phyloP scores from a whole-genome alignment of 805 yeast species.

The Priceomyces medius region DNA sequence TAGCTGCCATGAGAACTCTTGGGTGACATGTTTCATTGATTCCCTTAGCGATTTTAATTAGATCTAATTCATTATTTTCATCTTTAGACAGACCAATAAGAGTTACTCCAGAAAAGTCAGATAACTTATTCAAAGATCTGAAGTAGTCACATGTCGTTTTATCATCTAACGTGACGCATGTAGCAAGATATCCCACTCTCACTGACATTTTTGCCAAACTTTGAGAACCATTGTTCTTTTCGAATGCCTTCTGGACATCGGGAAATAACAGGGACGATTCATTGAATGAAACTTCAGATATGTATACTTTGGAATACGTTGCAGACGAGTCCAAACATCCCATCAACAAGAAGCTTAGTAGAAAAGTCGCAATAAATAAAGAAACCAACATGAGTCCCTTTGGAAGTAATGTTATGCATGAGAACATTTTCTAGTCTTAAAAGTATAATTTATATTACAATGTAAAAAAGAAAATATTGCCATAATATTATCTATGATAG shows the following conservation, averaged over 20 bases:
- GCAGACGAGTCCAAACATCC: slow-evolving; percentile 48
- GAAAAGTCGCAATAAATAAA: slow-evolving; percentile 47
- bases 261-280: slow-evolving; percentile 41
- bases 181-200: slow-evolving; percentile 54
- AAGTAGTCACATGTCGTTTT: slow-evolving; percentile 37
- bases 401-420: background rate
- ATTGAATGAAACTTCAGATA: slow-evolving; percentile 51
- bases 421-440: background rate
- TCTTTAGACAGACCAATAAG: slow-evolving; percentile 25
- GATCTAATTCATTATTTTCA: slow-evolving; percentile 32
- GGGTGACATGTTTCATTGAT: slow-evolving; percentile 55
- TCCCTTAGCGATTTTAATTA: slow-evolving; percentile 45
- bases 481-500: too few species aligned
- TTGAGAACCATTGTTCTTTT: slow-evolving; percentile 25
- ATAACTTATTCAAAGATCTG: slow-evolving; percentile 21
- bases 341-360: slow-evolving; percentile 53
- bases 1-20: slow-evolving; percentile 47
- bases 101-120: slow-evolving; percentile 29
- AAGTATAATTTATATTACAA: too few species aligned
- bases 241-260: slow-evolving; percentile 39
- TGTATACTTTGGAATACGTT: slow-evolving; percentile 48
- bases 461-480: background rate
- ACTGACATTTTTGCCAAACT: slow-evolving; percentile 42
- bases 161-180: slow-evolving; percentile 46
- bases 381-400: slow-evolving; percentile 22